Conservation (phyloP, 306 rosid species). For the Castanea sativa region DNA sequence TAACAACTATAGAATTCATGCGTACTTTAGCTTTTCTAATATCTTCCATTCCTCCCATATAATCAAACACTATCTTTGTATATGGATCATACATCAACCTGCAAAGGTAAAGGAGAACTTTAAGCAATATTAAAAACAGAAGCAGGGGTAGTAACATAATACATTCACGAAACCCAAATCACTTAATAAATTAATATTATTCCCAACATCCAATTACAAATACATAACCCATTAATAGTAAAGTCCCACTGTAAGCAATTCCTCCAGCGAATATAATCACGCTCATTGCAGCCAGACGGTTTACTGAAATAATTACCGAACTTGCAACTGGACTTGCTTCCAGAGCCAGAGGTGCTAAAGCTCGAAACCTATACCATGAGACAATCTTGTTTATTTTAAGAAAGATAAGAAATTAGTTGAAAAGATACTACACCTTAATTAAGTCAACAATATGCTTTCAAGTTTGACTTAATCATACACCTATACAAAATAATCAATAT, state of each 20-base stretch:
- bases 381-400: constrained; percentile 6
- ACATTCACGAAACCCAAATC: not conserved
- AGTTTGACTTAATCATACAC: not conserved
- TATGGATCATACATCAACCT: constrained; percentile 90
- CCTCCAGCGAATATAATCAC: constrained; percentile 77
- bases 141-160: not conserved
- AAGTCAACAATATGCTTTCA: too few species aligned
- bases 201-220: not conserved
- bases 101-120: constrained; percentile 25
- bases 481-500: not conserved
- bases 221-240: constrained; percentile 79
- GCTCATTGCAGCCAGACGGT: constrained; percentile 49
- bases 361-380: constrained; percentile 65
- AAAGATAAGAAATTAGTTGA: constrained; percentile 1
- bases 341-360: constrained; percentile 49
- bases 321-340: constrained; percentile 19
- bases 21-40: constrained; percentile 62
- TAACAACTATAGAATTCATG: constrained; percentile 29
- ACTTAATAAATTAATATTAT: not conserved
- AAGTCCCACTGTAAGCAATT: constrained; percentile 83
- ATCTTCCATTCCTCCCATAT: constrained; percentile 86
- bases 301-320: constrained; percentile 27
- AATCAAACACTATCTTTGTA: constrained; percentile 62
- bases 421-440: not conserved
- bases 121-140: not conserved